Evolutionary conservation across 352 stramenopile genomes (phyloP), one percentile per base, ranked within the genome.

Genomic region (Globisporangium spiculum): DNA sequence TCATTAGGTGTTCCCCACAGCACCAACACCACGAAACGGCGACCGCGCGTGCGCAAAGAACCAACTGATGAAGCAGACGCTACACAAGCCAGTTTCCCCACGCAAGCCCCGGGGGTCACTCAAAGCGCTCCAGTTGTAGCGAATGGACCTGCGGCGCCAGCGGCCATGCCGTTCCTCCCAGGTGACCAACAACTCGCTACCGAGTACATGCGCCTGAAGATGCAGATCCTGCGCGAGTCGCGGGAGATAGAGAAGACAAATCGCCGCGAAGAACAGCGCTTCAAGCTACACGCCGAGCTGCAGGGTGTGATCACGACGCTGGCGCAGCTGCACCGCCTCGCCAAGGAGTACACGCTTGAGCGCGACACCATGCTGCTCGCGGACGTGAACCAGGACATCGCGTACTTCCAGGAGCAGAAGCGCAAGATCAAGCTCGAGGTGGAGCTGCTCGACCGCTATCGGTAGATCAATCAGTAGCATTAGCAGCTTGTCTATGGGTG

Each of bases 331-430:
- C 73, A 75, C 46, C 67, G 77, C 38, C 66, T 81, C 56, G 71
- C 73, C 61, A 79, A 77, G 71, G 76, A 83, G 26, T 75, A 75
- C 3, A 65, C 66, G 16, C 70, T 72, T n/a, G 63, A 55, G 5
- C 58, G 53, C 4, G 63, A 70, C 26, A 30, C 58, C 1, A 52
- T 54, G 22, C 54, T 79, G n/a, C 60, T 83, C 27, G 55, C 73
- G 4, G 77, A 81, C 20, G 75, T 80, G 48, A 70, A 75, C 30
- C 60, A 78, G 20, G 77, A 84, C 69, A 79, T 84, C n/a, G 73
- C 71, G 20, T 82, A 79, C 53, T 84, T 84, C 60, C 75, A 77
- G 24, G 67, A 72, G 3, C 75, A 82, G 58, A 81, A 79, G 54
- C 66, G 73, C 30, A 70, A 75, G 54, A 55, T 84, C 36, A 81